A percentile compares a stretch with the other conserved stretches of the same genome.
Conservation (phyloP, 192 early-diverging fungal species). For the Rhizophlyctis rosea region DNA sequence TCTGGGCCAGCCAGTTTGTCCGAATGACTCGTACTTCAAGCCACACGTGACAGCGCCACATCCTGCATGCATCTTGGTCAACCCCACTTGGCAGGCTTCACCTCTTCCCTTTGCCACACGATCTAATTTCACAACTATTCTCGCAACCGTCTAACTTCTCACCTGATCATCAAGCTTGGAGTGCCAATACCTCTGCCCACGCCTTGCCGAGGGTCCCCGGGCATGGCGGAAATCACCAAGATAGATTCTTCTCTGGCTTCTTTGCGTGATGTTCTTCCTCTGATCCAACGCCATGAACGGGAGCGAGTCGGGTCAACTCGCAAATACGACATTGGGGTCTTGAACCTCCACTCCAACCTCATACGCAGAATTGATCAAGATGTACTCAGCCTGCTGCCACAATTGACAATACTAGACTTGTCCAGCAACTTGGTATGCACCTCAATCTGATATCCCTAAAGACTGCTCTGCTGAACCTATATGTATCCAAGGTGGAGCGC, state of each 20-base stretch:
- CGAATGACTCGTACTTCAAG: too few relatives aligned
- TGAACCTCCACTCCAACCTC: conserved; percentile 30
- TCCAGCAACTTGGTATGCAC: conserved; percentile 33
- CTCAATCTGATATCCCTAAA: neutral
- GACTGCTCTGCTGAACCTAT: neutral
- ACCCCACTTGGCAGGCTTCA: too few relatives aligned
- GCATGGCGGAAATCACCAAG: neutral
- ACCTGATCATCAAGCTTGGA: too few relatives aligned
- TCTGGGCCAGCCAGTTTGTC: too few relatives aligned
- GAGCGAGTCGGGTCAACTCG: neutral
- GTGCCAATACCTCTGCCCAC: too few relatives aligned
- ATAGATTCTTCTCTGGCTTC: neutral
- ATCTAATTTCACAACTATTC: too few relatives aligned
- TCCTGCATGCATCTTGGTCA: too few relatives aligned
- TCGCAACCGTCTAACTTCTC: too few relatives aligned
- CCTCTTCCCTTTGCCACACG: too few relatives aligned
- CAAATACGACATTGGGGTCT: neutral
- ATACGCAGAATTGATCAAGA: conserved; percentile 15
- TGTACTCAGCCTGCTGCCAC: conserved; percentile 7
- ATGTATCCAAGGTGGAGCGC: conserved; percentile 14
- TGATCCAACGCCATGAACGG: neutral
- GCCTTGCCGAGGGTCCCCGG: too few relatives aligned
- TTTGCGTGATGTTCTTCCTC: neutral
- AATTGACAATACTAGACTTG: conserved; percentile 29
- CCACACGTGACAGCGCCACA: too few relatives aligned